These are phyloP conservation scores for Rosa multiflora DNA, from an alignment of 306 rosid species.

Conservation along the genomic window DNA sequence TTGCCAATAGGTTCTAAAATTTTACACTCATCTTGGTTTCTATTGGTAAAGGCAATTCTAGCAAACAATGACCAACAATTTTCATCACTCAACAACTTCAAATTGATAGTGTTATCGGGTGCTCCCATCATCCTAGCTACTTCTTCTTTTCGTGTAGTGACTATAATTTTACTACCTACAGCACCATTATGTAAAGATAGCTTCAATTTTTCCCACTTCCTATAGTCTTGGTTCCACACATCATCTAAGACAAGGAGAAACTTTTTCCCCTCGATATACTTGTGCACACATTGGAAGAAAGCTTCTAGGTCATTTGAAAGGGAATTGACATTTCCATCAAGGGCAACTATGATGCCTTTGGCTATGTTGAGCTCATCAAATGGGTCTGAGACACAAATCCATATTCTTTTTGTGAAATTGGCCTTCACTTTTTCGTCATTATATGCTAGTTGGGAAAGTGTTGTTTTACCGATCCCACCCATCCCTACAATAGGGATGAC, in stretches of 20 bases:
- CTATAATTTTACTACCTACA: conserved; percentile 16
- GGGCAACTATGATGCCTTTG: neutral
- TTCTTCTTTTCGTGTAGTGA: conserved; percentile 9
- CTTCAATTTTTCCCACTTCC: conserved; percentile 1
- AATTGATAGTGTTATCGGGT: neutral
- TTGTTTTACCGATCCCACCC: conserved; percentile 24
- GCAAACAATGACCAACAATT: neutral
- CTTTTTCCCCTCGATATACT: neutral
- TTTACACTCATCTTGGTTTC: neutral
- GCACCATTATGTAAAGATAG: neutral
- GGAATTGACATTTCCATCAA: neutral
- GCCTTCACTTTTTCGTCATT: conserved; percentile 2
- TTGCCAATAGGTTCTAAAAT: neutral
- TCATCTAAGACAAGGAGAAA: conserved; percentile 23
- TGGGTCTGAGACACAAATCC: conserved; percentile 30
- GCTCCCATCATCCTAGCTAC: conserved; percentile 17
- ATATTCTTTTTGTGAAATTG: neutral
- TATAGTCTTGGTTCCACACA: conserved; percentile 15
- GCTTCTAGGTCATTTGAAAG: neutral
- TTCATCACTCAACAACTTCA: neutral
- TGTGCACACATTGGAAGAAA: neutral
- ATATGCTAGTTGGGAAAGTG: conserved; percentile 16
- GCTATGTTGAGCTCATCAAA: conserved; percentile 20
- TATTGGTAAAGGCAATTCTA: neutral
- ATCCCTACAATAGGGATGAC: conserved; percentile 26